phyloP scores from a whole-genome alignment of 2,329 filamentous ascomycete species.

The Penicillium palitans region DNA sequence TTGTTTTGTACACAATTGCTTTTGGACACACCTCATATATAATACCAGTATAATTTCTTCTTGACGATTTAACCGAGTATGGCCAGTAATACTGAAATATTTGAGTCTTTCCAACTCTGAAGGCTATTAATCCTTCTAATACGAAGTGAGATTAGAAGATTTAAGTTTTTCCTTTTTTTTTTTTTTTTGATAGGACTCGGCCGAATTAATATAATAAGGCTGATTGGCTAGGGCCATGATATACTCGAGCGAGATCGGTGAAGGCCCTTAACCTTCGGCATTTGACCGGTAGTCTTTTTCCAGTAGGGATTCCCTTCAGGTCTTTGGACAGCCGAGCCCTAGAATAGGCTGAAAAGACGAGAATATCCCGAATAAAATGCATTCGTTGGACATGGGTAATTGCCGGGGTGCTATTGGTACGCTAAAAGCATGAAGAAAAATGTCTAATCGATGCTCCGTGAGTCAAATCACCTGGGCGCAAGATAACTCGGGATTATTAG shows the following conservation, averaged over 20 bases:
- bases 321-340: not conserved
- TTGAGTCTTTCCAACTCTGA: not conserved
- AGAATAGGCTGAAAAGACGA: not conserved
- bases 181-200: not conserved
- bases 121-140: not conserved
- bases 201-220: not conserved
- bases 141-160: not conserved
- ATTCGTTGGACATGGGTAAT: conserved; percentile 4
- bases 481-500: not conserved
- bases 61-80: not conserved
- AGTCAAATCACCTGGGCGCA: too few species aligned
- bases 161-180: not conserved
- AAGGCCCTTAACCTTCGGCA: not conserved
- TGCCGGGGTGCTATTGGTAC: conserved; percentile 11
- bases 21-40: conserved; percentile 6
- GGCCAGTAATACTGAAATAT: not conserved
- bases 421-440: not conserved
- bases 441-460: not conserved
- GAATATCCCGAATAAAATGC: not conserved
- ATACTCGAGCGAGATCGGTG: conserved; percentile 4
- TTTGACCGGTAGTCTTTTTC: conserved; percentile 7
- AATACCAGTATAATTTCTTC: not conserved
- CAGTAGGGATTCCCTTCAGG: not conserved
- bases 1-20: conserved; percentile 14
- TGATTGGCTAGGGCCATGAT: not conserved